These are phyloP conservation scores for Reticulascus tulasneorum DNA, from an alignment of 2,329 filamentous ascomycete genomes.

Conservation along the genomic window DNA sequence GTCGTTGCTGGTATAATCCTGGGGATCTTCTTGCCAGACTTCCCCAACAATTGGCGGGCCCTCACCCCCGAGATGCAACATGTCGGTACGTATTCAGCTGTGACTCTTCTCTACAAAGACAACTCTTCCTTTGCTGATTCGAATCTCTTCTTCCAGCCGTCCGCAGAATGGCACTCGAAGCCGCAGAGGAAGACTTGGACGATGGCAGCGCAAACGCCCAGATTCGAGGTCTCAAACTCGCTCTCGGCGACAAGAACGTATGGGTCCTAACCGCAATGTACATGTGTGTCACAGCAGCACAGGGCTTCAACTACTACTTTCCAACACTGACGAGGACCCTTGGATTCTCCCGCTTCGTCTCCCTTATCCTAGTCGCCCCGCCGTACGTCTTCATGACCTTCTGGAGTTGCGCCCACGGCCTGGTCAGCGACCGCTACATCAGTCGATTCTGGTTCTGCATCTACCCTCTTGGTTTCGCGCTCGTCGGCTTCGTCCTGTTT, in stretches of 20 bases:
- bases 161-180: slow-evolving; percentile 39
- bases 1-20: slow-evolving; percentile 20
- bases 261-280: slow-evolving; percentile 30
- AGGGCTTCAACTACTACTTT: slow-evolving; percentile 12
- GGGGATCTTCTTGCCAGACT: slow-evolving; percentile 23
- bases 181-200: slow-evolving; percentile 44
- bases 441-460: slow-evolving; percentile 14
- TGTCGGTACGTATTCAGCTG: slow-evolving; percentile 26
- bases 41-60: slow-evolving; percentile 39
- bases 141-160: neutral
- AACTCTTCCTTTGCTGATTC: slow-evolving; percentile 6
- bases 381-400: slow-evolving; percentile 45
- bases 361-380: slow-evolving; percentile 27
- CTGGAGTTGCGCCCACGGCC: slow-evolving; percentile 42
- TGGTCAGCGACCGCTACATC: slow-evolving; percentile 5
- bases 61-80: slow-evolving; percentile 39
- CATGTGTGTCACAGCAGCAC: slow-evolving; percentile 8
- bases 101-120: slow-evolving; percentile 29
- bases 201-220: slow-evolving; percentile 43
- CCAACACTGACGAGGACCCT: slow-evolving; percentile 9
- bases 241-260: slow-evolving; percentile 45
- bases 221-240: slow-evolving; percentile 44
- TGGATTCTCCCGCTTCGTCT: slow-evolving; percentile 4
- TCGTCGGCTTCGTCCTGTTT: slow-evolving; percentile 37
- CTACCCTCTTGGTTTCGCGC: slow-evolving; percentile 2